A percentile compares a stretch with the other conserved stretches of the same genome.
Conservation (phyloP, 2,329 filamentous ascomycete species). For the Microsporum audouinii region DNA sequence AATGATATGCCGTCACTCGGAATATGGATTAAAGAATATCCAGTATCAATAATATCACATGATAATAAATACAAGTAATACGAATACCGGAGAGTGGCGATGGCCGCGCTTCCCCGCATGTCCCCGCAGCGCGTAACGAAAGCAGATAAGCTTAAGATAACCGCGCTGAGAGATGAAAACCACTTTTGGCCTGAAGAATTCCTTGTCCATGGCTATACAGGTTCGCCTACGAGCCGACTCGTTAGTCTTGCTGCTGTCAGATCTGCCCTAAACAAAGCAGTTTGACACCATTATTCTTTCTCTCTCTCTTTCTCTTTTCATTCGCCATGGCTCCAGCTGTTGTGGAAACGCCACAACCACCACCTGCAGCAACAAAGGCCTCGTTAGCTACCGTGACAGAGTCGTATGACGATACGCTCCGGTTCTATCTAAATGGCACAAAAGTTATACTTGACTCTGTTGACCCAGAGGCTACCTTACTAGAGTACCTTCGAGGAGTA, state of each 20-base stretch:
- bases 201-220: neutral
- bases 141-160: constrained; percentile 1
- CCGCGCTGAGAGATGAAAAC: neutral
- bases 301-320: neutral
- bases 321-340: constrained; percentile 48
- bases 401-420: constrained; percentile 71
- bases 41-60: neutral
- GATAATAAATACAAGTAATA: neutral
- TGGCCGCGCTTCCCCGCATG: constrained; percentile 12
- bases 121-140: neutral
- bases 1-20: neutral
- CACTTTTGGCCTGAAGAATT: neutral
- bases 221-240: neutral
- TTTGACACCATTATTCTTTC: neutral
- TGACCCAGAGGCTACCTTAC: constrained; percentile 80
- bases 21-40: neutral
- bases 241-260: neutral
- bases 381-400: constrained; percentile 55
- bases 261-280: neutral
- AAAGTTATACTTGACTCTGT: constrained; percentile 73
- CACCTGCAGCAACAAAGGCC: constrained; percentile 22
- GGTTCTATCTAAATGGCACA: constrained; percentile 92
- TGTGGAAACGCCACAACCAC: constrained; percentile 32
- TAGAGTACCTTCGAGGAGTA: constrained; percentile 87
- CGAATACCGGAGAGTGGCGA: constrained; percentile 28